These are phyloP conservation scores for Cucurbita argyrosperma DNA, from an alignment of 306 rosid genomes.

Conservation along the genomic window DNA sequence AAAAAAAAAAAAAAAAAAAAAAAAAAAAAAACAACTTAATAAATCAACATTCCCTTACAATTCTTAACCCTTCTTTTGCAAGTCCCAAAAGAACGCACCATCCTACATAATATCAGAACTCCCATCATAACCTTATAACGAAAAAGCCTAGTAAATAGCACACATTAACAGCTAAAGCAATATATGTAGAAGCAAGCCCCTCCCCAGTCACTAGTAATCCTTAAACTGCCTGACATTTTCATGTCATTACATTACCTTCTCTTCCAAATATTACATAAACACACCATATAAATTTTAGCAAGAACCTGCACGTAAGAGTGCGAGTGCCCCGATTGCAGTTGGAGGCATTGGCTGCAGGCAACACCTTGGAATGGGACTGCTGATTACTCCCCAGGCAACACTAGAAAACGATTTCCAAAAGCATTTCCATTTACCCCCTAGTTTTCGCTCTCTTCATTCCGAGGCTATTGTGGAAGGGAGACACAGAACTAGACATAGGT, in stretches of 20 bases:
- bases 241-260: slow-evolving; percentile 8
- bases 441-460: slow-evolving; percentile 99
- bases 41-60: neutral
- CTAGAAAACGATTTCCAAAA: slow-evolving; percentile 3
- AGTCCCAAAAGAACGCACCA: neutral
- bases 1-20: neutral
- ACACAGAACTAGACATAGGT: slow-evolving; percentile 85
- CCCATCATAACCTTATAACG: neutral
- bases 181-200: slow-evolving; percentile 1
- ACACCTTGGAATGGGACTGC: slow-evolving; percentile 10
- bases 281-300: slow-evolving; percentile 9
- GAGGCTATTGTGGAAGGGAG: slow-evolving; percentile 82
- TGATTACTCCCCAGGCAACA: slow-evolving; percentile 11
- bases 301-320: slow-evolving; percentile 11
- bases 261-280: slow-evolving; percentile 9
- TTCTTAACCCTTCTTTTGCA: neutral
- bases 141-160: neutral
- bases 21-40: neutral
- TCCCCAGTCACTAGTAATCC: slow-evolving; percentile 1
- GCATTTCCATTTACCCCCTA: slow-evolving; percentile 41
- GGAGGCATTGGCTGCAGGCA: slow-evolving; percentile 7
- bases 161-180: slow-evolving; percentile 4
- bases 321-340: slow-evolving; percentile 12
- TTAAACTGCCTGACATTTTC: slow-evolving; percentile 1
- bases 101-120: slow-evolving; percentile 1